Percentiles rank a stretch among this genome's conserved stretches.
phyloP scores from a whole-genome alignment of 2,329 filamentous ascomycete genomes.

The Sporothrix humicola region DNA sequence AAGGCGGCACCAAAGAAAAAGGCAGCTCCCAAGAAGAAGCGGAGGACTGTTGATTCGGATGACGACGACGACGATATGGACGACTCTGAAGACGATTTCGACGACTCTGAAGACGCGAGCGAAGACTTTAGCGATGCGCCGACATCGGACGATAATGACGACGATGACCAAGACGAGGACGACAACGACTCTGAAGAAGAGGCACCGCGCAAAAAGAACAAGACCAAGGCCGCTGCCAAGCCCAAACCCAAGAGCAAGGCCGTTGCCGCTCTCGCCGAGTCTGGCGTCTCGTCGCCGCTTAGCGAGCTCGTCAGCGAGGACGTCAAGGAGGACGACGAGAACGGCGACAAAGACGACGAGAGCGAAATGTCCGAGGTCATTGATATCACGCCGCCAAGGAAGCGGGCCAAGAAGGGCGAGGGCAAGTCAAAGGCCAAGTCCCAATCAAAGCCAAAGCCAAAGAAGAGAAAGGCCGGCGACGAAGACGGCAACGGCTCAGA shows the following conservation, averaged over 20 bases:
- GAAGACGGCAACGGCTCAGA: constrained; percentile 45
- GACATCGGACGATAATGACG: constrained; percentile 30
- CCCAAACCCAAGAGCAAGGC: constrained; percentile 10
- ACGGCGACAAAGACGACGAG: neutral
- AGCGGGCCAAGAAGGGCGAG: constrained; percentile 42
- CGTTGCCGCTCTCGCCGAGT: constrained; percentile 29
- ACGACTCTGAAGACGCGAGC: neutral
- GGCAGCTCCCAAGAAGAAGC: constrained; percentile 16
- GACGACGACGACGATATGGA: constrained; percentile 30
- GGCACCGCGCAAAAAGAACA: constrained; percentile 30
- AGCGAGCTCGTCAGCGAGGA: constrained; percentile 29
- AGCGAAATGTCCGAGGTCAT: constrained; percentile 34
- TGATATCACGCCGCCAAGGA: constrained; percentile 9
- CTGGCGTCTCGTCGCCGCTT: constrained; percentile 30
- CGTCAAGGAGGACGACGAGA: neutral
- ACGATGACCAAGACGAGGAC: constrained; percentile 15
- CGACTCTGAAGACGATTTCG: constrained; percentile 30
- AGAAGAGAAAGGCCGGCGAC: neutral
- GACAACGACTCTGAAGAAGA: constrained; percentile 27
- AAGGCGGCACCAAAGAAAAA: constrained; percentile 9
- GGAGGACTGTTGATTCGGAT: constrained; percentile 16
- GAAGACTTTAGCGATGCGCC: constrained; percentile 30
- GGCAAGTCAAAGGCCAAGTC: constrained; percentile 11
- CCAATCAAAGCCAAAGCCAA: neutral
- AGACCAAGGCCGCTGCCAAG: constrained; percentile 25